phyloP scores from a whole-genome alignment of 257 asterid species.

The Gardenia jasminoides region DNA sequence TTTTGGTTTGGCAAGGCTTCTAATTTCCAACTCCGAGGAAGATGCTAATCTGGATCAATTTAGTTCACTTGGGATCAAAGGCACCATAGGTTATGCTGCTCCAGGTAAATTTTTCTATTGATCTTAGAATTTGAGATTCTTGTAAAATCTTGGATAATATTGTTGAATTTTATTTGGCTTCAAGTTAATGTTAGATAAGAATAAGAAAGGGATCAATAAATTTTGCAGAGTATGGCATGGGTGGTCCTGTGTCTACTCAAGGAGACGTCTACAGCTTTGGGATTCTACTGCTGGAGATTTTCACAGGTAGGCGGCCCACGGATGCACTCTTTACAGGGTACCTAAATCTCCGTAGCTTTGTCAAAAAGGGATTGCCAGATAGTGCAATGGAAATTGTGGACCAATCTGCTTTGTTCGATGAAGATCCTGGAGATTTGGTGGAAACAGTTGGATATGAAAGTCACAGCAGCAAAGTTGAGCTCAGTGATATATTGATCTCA shows the following conservation, averaged over 20 bases:
- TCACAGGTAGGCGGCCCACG: conserved; percentile 43
- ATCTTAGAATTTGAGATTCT: not conserved
- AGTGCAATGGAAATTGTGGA: conserved; percentile 28
- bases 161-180: not conserved
- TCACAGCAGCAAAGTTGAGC: not conserved
- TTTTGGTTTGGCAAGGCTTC: conserved; percentile 48
- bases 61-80: conserved; percentile 42
- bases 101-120: conserved; percentile 37
- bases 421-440: conserved; percentile 10
- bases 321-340: conserved; percentile 26
- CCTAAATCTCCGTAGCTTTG: conserved; percentile 32
- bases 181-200: not conserved
- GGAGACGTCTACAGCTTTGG: conserved; percentile 47
- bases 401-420: conserved; percentile 20
- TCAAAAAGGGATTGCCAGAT: conserved; percentile 18
- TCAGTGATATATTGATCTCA: conserved; percentile 21
- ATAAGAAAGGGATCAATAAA: not conserved
- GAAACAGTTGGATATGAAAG: not conserved
- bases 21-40: conserved; percentile 15
- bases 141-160: not conserved
- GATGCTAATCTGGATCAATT: conserved; percentile 25
- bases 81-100: conserved; percentile 54
- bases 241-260: conserved; percentile 26
- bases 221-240: conserved; percentile 43
- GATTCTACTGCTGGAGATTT: conserved; percentile 36